Percentiles rank a stretch among this genome's conserved stretches.
Evolutionary conservation across 2,329 filamentous ascomycete species (phyloP).

Genomic region (Stachybotrys chlorohalonatus): DNA sequence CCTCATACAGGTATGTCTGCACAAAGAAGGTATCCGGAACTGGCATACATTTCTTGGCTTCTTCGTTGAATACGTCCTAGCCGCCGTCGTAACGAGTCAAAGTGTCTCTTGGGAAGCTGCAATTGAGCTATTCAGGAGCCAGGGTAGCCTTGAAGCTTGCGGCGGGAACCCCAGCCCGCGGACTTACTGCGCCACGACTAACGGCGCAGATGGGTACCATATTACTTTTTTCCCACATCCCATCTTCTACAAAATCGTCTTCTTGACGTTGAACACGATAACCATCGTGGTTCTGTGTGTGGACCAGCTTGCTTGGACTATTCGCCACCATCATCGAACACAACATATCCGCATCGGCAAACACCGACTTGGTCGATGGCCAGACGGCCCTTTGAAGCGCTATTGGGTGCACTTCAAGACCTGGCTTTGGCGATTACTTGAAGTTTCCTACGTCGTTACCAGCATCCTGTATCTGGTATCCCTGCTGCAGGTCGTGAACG

Average conservation of each 20-base stretch:
- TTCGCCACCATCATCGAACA: constrained; percentile 23
- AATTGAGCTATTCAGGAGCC: constrained; percentile 22
- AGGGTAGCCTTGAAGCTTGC: constrained; percentile 20
- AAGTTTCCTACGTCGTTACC: constrained; percentile 25
- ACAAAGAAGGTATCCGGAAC: constrained; percentile 28
- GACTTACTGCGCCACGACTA: constrained; percentile 26
- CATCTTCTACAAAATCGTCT: constrained; percentile 26
- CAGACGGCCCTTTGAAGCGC: constrained; percentile 15
- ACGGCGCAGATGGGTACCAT: constrained; percentile 21
- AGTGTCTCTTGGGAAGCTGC: constrained; percentile 23
- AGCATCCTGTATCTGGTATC: constrained; percentile 30
- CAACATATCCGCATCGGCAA: constrained; percentile 19
- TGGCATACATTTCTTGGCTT: constrained; percentile 32
- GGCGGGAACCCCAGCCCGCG: constrained; percentile 27
- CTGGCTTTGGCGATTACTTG: constrained; percentile 24
- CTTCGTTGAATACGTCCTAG: constrained; percentile 26
- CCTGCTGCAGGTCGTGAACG: constrained; percentile 23
- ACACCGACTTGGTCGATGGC: constrained; percentile 21
- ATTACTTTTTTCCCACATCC: constrained; percentile 28
- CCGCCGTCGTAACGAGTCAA: constrained; percentile 26
- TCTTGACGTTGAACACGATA: constrained; percentile 24
- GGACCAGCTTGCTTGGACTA: constrained; percentile 27
- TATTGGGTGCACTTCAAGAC: constrained; percentile 18
- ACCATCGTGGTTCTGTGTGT: constrained; percentile 22
- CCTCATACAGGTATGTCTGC: constrained; percentile 25